A percentile compares a stretch with the other conserved stretches of the same genome.
phyloP scores from a whole-genome alignment of 2,329 filamentous ascomycete genomes.

The Sporothrix globosa region DNA sequence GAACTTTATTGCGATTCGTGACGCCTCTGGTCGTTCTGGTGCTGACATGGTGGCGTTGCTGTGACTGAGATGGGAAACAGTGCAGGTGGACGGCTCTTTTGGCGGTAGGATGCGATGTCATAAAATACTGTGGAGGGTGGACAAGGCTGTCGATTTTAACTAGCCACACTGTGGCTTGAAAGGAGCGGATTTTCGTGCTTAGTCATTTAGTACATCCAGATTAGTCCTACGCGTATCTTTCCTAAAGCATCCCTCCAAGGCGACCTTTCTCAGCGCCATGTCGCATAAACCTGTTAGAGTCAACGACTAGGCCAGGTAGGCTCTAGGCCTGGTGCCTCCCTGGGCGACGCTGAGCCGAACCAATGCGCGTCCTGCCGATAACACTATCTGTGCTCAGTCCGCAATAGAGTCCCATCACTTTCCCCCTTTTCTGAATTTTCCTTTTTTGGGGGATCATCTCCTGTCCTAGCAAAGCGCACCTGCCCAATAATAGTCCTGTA shows the following conservation, averaged over 20 bases:
- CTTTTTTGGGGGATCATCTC: slow-evolving; percentile 29
- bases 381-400: slow-evolving; percentile 25
- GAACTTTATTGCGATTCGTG: slow-evolving; percentile 56
- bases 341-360: slow-evolving; percentile 21
- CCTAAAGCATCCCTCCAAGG: not conserved
- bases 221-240: not conserved
- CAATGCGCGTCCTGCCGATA: slow-evolving; percentile 26
- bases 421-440: slow-evolving; percentile 31
- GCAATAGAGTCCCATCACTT: not conserved
- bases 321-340: slow-evolving; percentile 30
- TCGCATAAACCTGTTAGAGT: slow-evolving; percentile 26
- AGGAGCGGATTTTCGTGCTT: not conserved
- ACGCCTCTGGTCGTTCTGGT: slow-evolving; percentile 42
- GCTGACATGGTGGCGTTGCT: slow-evolving; percentile 44
- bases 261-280: slow-evolving; percentile 7
- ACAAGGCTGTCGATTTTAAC: not conserved
- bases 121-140: not conserved
- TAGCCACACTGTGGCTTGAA: slow-evolving; percentile 21
- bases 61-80: not conserved
- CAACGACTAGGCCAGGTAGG: slow-evolving; percentile 32
- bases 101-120: not conserved
- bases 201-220: not conserved
- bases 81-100: not conserved
- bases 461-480: slow-evolving; percentile 9
- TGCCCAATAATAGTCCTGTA: slow-evolving; percentile 32